Evolutionary conservation across 208 protist genomes (phyloP), one percentile per base, ranked within the genome.

Genomic region (Leishmania tarentolae): DNA sequence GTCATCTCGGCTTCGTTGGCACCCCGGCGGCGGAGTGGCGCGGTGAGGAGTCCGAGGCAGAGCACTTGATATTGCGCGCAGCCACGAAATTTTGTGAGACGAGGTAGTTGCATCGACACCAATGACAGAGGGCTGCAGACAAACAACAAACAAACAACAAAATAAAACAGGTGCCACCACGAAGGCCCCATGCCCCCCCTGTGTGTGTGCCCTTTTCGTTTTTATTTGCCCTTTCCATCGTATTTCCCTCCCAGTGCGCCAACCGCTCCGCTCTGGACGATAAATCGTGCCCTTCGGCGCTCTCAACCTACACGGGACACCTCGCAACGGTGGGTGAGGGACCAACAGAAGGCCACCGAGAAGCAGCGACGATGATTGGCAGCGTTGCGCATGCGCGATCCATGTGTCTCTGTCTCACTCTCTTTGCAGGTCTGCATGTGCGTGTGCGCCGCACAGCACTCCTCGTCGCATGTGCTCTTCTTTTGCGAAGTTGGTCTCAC

Each of bases 1-100:
- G 92, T 3, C 92, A 96, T 63, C 46, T 96, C 31, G 90, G 90
- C 37, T 96, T 91, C 69, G 19, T 96, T 21, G 82, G 82, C 2
- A 78, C 59, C 69, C 83, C 88, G 11, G 72, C 86, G 21, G 73
- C 63, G 13, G 86, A 90, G 77, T 75, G 76, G 76, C 37, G 57
- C 53, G 69, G 81, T 24, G 81, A 84, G 0, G 81, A 75, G 57
- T 73, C 74, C 53, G 81, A 84, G 81, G 81, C 75, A 31, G 81
- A 84, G 81, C 63, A 42, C 56, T 75, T 86, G 6, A 73, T 86
- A 63, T 8, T 86, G 74, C 44, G 40, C 13, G 63, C 78, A 9
- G 28, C 56, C 52, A n/a, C 53, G 15, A 61, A 59, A 40, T 90
- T 80, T 76, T 84, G 72, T 75, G 72, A 50, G 19, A 66, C 65